Evolutionary conservation across 2,329 filamentous ascomycete genomes (phyloP), one percentile per base, ranked within the genome.

Genomic region (Chrysosporium keratinophilum): DNA sequence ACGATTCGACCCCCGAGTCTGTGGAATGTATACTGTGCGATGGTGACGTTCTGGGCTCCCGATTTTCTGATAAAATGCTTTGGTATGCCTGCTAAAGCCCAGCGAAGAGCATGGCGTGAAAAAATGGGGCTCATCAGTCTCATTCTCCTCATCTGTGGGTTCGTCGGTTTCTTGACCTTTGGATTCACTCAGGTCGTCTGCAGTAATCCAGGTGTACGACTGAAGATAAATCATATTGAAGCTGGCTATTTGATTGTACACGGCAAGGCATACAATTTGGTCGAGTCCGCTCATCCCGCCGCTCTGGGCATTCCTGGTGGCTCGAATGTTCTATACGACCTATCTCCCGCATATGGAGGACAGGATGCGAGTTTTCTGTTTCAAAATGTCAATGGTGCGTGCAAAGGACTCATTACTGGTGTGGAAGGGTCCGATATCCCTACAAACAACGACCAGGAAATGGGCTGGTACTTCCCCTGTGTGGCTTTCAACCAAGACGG

Each of bases 401-500:
- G 93, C 78, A 98, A 97, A 73, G 86, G 79, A 9, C 71, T 97
- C 54, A 95, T 98, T 66, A 95, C 81, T 0, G 70, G 77, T 6
- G 80, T 85, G 1, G 66, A 78, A 1, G 76, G 76, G 53, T 94
- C 90, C 0, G 84, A 88, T 62, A 82, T 98, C 7, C 88, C 90
- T 1, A 86, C 85, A 5, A 84, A 95, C 65, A 71, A 69, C 23
- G 72, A 83, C 50, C 82, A 80, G 5, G 83, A 95, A 54, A 73
- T 98, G 57, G 93, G 85, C 1, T 98, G 93, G 91, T 98, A 98
- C 68, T 97, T 97, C 67, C 93, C 93, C 2, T 98, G 93, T 76
- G 84, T 78, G 3, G 77, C 86, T 1, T 94, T 90, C 76, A 94
- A 94, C 61, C 93, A 97, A 71, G 93, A 98, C 66, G 93, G 93